Percentiles rank a stretch among this genome's conserved stretches.
Evolutionary conservation across 2,329 filamentous ascomycete species (phyloP).

Genomic region (Elsinoe perseae): DNA sequence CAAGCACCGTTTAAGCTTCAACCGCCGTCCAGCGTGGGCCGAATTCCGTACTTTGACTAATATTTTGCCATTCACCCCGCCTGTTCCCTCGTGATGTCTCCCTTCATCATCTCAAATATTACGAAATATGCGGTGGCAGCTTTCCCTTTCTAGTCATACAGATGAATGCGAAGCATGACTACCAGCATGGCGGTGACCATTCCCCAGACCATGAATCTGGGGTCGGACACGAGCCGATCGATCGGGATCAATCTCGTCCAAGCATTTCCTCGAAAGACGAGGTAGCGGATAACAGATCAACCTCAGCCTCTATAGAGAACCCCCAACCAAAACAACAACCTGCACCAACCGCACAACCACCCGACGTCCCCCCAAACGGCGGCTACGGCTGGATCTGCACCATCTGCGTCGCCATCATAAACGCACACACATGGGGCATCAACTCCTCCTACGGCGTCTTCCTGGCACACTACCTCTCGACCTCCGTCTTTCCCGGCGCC

Average conservation of each 20-base stretch:
- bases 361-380: slow-evolving; percentile 44
- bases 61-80: neutral
- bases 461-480: slow-evolving; percentile 65
- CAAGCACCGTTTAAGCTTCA: slow-evolving; percentile 1
- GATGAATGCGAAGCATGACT: neutral
- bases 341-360: neutral
- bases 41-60: neutral
- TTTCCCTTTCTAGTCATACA: neutral
- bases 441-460: slow-evolving; percentile 58
- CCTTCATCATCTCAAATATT: neutral
- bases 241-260: neutral
- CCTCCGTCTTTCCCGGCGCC: slow-evolving; percentile 55
- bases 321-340: neutral
- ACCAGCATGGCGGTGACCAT: neutral
- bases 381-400: slow-evolving; percentile 55
- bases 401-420: slow-evolving; percentile 37
- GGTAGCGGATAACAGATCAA: neutral
- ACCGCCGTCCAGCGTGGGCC: neutral
- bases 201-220: neutral
- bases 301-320: neutral
- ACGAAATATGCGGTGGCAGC: neutral
- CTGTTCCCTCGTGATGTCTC: neutral
- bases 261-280: slow-evolving; percentile 4
- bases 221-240: slow-evolving; percentile 1
- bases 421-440: slow-evolving; percentile 41